Evolutionary conservation across 2,329 filamentous ascomycete genomes (phyloP), one percentile per base, ranked within the genome.

Genomic region (Cladophialophora carrionii): DNA sequence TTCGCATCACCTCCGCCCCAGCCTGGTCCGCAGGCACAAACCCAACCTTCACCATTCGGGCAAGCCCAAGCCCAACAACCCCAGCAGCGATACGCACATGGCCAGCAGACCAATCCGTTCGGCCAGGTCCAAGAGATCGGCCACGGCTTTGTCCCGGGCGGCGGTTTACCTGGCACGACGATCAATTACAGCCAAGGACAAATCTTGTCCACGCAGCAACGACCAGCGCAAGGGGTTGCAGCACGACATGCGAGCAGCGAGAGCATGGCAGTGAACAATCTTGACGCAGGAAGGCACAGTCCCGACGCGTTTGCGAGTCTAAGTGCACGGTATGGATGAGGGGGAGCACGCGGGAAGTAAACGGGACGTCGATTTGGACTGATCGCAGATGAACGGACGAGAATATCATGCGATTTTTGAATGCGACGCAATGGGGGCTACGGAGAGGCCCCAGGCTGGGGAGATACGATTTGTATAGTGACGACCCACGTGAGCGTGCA

Each of bases 241-340:
- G 58, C 63, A 9, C 31, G 67, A 56, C 70, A 73, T 57, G 48
- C 80, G 72, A 83, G 80, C 71, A 78, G 81, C 65, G 81, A 79
- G 55, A 83, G 81, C 57, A 77, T 82, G 46, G 80, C 82, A 68
- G 75, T 83, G 61, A 80, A 76, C 57, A 78, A 77, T 14, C 71
- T 80, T 43, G 79, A 82, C 63, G 80, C 71, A 61, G 81, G 81
- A 3, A 75, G 81, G 37, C 80, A 83, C 68, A 82, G 80, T 68
- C 81, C 81, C 6, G 81, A 83, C 73, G 79, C 81, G 8, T 83
- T 83, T 75, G 80, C 80, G 26, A 81, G 76, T 72, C 69, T 83
- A 69, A 83, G 81, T 68, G 78, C 81, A 51, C 74, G 80, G 63
- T 80, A 78, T 17, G 52, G 52, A 29, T 54, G 31, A 7, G 37